A percentile compares a stretch with the other conserved stretches of the same genome.
These are phyloP conservation scores for Fusarium nygamai DNA, from an alignment of 2,329 filamentous ascomycete species.

Conservation along the genomic window DNA sequence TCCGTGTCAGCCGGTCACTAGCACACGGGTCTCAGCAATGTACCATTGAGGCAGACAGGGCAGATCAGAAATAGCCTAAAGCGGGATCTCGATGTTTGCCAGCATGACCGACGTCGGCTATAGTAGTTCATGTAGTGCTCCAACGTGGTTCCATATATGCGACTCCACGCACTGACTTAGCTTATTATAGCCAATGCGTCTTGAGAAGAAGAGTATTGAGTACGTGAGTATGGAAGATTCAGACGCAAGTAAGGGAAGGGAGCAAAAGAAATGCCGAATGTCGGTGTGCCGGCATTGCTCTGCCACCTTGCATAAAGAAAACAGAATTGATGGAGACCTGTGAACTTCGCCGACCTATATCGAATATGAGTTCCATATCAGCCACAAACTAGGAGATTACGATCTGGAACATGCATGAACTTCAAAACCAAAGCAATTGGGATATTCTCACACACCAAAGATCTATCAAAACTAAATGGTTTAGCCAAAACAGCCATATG, in stretches of 20 bases:
- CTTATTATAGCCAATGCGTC: not conserved
- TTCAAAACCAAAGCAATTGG: not conserved
- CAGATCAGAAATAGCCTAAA: not conserved
- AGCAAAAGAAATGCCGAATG: conserved; percentile 14
- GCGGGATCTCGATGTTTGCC: not conserved
- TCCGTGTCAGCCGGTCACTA: not conserved
- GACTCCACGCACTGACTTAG: not conserved
- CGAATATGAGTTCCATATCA: not conserved
- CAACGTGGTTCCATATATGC: not conserved
- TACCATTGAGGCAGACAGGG: not conserved
- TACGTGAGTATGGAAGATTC: not conserved
- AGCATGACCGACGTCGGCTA: not conserved
- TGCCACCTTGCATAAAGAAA: not conserved
- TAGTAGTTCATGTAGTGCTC: not conserved
- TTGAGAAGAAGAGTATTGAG: not conserved
- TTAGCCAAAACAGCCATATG: not conserved
- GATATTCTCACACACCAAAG: not conserved
- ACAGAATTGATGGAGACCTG: not conserved
- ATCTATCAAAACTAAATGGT: not conserved
- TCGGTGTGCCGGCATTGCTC: not conserved
- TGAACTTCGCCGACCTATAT: not conserved
- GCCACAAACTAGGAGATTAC: not conserved
- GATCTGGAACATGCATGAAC: not conserved
- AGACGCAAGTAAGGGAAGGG: not conserved
- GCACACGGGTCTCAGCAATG: not conserved